Conservation (phyloP, 345 rosid species). For the Mangifera indica region DNA sequence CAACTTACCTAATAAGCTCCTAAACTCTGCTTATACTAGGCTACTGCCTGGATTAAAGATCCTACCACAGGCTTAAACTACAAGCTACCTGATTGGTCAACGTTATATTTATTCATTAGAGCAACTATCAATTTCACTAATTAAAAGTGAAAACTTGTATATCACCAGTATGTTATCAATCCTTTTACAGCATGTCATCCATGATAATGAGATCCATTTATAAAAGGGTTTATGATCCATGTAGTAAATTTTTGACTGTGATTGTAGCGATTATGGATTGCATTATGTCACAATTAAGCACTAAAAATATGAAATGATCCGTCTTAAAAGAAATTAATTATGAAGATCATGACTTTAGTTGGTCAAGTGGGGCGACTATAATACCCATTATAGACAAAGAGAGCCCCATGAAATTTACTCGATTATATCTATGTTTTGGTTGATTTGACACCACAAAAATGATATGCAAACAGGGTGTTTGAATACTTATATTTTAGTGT, state of each 20-base stretch:
- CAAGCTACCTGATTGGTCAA: too few species aligned
- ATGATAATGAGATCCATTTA: not conserved
- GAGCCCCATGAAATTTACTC: not conserved
- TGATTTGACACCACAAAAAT: constrained; percentile 21
- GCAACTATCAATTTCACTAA: too few species aligned
- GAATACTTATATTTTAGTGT: not conserved
- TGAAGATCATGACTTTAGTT: not conserved
- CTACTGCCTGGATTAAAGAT: too few species aligned
- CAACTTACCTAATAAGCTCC: too few species aligned
- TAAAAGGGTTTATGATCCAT: not conserved
- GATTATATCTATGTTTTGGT: not conserved
- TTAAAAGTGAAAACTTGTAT: too few species aligned
- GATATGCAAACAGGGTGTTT: too few species aligned
- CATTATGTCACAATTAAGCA: not conserved
- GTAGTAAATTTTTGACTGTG: too few species aligned
- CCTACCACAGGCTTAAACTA: too few species aligned
- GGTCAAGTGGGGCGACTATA: constrained; percentile 9
- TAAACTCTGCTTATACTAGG: too few species aligned
- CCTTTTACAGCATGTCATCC: too few species aligned
- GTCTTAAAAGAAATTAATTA: not conserved
- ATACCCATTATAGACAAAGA: constrained; percentile 8
- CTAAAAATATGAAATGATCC: not conserved
- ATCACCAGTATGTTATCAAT: too few species aligned
- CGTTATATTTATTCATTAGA: too few species aligned
- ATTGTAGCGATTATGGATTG: not conserved